Evolutionary conservation across 1,284 basidiomycete genomes (phyloP).

Genomic region (Ustilago tritici): DNA sequence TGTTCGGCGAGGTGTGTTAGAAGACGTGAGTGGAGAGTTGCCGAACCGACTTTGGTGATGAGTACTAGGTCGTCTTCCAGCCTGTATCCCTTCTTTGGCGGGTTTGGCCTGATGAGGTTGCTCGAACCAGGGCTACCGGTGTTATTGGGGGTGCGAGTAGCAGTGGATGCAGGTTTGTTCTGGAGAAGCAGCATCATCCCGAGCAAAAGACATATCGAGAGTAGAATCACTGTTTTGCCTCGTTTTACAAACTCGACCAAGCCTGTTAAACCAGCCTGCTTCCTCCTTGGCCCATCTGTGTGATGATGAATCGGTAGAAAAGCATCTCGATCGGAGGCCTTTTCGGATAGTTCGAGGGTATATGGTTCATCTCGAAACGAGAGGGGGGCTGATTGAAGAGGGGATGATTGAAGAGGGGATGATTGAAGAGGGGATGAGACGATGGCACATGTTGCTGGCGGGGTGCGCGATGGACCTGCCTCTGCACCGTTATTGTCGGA

Average conservation of each 20-base stretch:
- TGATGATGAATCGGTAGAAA: background rate
- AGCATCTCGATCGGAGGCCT: background rate
- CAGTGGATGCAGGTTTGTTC: background rate
- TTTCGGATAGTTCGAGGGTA: background rate
- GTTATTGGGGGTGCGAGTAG: background rate
- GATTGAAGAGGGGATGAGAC: background rate
- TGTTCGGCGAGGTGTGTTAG: constrained; percentile 28
- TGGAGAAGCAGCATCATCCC: constrained; percentile 8
- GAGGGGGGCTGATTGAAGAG: background rate
- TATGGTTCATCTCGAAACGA: background rate
- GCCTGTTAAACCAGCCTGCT: background rate
- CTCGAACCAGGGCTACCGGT: background rate
- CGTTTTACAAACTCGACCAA: background rate
- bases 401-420: background rate
- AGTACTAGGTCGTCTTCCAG: constrained; percentile 46
- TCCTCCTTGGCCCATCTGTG: background rate
- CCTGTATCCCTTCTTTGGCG: constrained; percentile 1
- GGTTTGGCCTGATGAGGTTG: background rate
- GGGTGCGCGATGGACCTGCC: background rate
- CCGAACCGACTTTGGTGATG: constrained; percentile 48
- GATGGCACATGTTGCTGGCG: background rate
- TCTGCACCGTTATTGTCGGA: too few species aligned
- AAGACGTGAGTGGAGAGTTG: constrained; percentile 38
- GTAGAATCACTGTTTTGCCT: constrained; percentile 17
- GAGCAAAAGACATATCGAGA: constrained; percentile 20